Conservation (phyloP, 257 asterid species). For the Solanum etuberosum region DNA sequence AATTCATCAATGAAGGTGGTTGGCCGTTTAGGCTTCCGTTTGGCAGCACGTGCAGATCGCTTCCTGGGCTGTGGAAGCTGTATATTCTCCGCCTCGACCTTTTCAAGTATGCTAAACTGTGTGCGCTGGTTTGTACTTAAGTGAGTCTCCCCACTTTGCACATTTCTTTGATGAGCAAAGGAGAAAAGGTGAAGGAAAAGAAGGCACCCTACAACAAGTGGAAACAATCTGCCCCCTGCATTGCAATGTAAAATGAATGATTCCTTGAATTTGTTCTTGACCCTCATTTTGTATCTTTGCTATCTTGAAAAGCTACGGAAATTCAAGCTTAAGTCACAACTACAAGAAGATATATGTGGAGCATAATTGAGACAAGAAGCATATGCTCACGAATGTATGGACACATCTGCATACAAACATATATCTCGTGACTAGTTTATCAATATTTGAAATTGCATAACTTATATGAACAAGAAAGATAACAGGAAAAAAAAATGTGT, state of each 20-base stretch:
- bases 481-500: not conserved
- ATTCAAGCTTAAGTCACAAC: slow-evolving; percentile 30
- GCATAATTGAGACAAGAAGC: not conserved
- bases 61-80: slow-evolving; percentile 64
- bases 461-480: not conserved
- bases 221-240: slow-evolving; percentile 70
- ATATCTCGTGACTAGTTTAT: not conserved
- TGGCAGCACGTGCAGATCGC: slow-evolving; percentile 80
- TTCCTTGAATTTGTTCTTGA: slow-evolving; percentile 56
- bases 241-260: slow-evolving; percentile 58
- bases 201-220: slow-evolving; percentile 39
- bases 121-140: slow-evolving; percentile 16
- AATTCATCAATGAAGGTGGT: slow-evolving; percentile 70
- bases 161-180: slow-evolving; percentile 24
- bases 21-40: slow-evolving; percentile 62
- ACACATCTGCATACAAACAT: not conserved
- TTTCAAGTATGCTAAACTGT: slow-evolving; percentile 46
- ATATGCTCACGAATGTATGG: not conserved
- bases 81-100: slow-evolving; percentile 70
- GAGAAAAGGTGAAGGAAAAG: slow-evolving; percentile 50
- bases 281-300: slow-evolving; percentile 22
- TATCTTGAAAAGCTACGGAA: slow-evolving; percentile 33
- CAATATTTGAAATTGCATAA: not conserved
- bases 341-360: not conserved
- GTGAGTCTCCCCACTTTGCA: slow-evolving; percentile 16